Base-by-base conservation (phyloP, 140 eudicot species). In the Eryngium alpinum region DNA sequence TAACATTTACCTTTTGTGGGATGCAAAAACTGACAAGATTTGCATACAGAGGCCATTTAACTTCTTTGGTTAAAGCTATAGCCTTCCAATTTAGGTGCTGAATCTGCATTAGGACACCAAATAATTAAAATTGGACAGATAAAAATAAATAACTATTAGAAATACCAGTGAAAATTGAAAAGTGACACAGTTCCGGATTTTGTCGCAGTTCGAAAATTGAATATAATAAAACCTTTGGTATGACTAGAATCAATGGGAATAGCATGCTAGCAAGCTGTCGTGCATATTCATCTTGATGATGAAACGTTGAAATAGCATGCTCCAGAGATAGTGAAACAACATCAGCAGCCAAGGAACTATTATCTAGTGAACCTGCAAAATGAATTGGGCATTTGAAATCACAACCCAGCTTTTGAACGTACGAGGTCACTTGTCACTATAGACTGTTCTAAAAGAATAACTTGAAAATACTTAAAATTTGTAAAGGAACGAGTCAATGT, bases 31-130 rank as follows among this genome's bases (percentile, higher is more conserved):
- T 72, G 76, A 63, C 79, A 59, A 95, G 88, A 83, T 84, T 86
- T 75, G 82, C 84, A 83, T 85, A 95, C 56, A 93, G 86, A 81
- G 97, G 88, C 96, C 97, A 95, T 17, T 89, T 86, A 59, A 95
- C 27, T 80, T 88, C 83, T 79, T 83, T 91, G 56, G 94, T 93
- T 62, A 90, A 85, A 80, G 86, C 89, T 81, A 88, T 83, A 75
- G 93, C 97, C 87, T 87, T 86, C 86, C 86, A 75, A 87, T 91
- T 95, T 74, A 93, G 75, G 56, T 72, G 86, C 85, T 85, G 88
- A 10, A 89, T 88, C 96, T 94, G 92, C 80, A 73, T 69, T 43
- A 72, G 69, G 25, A 44, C 66, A 81, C 29, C 51, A 86, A 80
- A 85, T 19, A 72, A 63, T 63, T 44, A 28, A 9, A 79, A 79